These are phyloP conservation scores for Peziza echinospora DNA, from an alignment of 495 filamentous ascomycete species.

Conservation along the genomic window DNA sequence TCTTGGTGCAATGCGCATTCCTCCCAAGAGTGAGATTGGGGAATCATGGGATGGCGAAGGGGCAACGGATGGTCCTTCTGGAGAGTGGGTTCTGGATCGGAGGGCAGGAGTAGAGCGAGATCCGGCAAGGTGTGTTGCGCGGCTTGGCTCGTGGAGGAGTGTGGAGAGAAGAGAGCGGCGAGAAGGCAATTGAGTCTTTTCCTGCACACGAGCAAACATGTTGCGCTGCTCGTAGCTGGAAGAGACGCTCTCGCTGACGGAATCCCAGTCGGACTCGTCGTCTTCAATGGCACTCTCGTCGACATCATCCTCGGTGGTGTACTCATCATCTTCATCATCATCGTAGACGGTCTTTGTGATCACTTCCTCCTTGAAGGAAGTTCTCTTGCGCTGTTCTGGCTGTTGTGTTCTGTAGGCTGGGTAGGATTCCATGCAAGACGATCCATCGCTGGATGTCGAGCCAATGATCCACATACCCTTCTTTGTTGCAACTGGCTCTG, in stretches of 20 bases:
- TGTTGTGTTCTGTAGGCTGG: too few relatives aligned
- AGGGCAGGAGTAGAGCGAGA: slow-evolving; percentile 67
- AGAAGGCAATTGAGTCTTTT: slow-evolving; percentile 24
- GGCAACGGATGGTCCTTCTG: slow-evolving; percentile 49
- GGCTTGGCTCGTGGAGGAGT: slow-evolving; percentile 55
- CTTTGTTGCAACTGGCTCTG: slow-evolving; percentile 23
- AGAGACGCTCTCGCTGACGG: slow-evolving; percentile 63
- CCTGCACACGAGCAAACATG: slow-evolving; percentile 22
- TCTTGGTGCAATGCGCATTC: slow-evolving; percentile 3
- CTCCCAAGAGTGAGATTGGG: slow-evolving; percentile 1
- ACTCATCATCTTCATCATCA: slow-evolving; percentile 47
- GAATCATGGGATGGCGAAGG: slow-evolving; percentile 38
- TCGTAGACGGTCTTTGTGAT: slow-evolving; percentile 40
- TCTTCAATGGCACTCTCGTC: slow-evolving; percentile 75
- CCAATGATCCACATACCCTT: slow-evolving; percentile 34
- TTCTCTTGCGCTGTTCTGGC: slow-evolving; percentile 41
- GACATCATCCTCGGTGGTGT: slow-evolving; percentile 20
- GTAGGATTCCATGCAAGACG: slow-evolving; percentile 20
- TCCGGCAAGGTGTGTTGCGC: slow-evolving; percentile 41
- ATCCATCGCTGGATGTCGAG: slow-evolving; percentile 24
- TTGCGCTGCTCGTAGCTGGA: slow-evolving; percentile 54
- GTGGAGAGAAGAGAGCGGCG: slow-evolving; percentile 75
- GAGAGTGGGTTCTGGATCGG: slow-evolving; percentile 51
- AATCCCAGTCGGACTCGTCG: slow-evolving; percentile 70
- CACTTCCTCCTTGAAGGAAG: slow-evolving; percentile 67